Evolutionary conservation across 306 rosid genomes (phyloP).

Genomic region (Rosa chinensis): DNA sequence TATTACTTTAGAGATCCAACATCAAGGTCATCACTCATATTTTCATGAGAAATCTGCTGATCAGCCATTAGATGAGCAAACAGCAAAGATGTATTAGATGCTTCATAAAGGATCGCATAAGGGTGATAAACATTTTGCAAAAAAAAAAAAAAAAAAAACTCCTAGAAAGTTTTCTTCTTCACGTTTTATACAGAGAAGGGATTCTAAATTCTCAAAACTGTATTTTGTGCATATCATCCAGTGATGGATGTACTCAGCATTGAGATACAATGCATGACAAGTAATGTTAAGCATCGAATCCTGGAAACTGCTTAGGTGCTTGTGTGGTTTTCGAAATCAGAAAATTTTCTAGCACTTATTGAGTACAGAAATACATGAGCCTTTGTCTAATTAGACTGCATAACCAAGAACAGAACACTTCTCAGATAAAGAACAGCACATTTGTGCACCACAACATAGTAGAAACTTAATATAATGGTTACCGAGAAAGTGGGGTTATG

Average conservation of each 20-base stretch:
- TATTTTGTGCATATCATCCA: not conserved
- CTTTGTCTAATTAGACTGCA: not conserved
- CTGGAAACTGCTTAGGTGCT: not conserved
- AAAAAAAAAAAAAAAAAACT: not conserved
- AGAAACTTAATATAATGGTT: constrained; percentile 20
- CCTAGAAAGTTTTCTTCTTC: not conserved
- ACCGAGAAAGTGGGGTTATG: constrained; percentile 76
- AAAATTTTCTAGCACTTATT: not conserved
- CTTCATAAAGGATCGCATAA: not conserved
- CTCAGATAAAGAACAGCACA: not conserved
- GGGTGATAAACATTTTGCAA: not conserved
- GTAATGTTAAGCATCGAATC: not conserved
- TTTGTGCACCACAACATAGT: not conserved
- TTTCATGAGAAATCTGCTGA: not conserved
- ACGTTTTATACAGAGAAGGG: not conserved
- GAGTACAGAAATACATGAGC: not conserved
- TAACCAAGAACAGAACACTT: not conserved
- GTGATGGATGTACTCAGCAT: not conserved
- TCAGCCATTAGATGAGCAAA: not conserved
- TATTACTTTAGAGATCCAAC: not conserved
- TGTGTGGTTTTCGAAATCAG: not conserved
- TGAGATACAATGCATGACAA: not conserved
- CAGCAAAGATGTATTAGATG: not conserved
- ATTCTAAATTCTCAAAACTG: not conserved
- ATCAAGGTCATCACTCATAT: not conserved